Evolutionary conservation across 805 yeast species (phyloP), one percentile per base, ranked within the genome.

Genomic region (Saccharomycopsis schoenii): DNA sequence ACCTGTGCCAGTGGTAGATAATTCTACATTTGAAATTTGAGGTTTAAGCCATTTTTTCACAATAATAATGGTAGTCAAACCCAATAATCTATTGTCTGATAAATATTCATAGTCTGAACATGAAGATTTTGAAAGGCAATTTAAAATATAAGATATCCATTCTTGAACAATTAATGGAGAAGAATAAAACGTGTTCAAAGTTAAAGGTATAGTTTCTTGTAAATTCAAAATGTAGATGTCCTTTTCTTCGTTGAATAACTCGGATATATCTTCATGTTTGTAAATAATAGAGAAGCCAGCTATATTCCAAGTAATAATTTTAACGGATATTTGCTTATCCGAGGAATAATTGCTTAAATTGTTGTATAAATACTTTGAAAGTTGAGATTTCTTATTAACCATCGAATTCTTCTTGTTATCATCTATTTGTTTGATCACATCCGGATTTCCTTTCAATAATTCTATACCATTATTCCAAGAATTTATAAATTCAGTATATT

Each of bases 1-100:
- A 0, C 87, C 87, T 0, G 86, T 77, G 0, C 87, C 86, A 6
- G 83, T 72, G 0, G 83, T 75, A 2, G 74, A 70, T 4, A 74
- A 72, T 19, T 70, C 69, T 5, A 81, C 60, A 19, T 72, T 65
- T 1, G 76, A 69, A n/a, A 83, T 70, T 62, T 80, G 79, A 1
- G 68, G 64, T 4, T 66, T 68, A 1, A 79, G 57, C 3, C 69
- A 67, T 2, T 67, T 62, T 17, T 68, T 68, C 1, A 76, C 73
- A n/a, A 81, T 67, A 12, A 82, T 67, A 9, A 82, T 71, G 1
- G 82, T 75, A 37, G 81, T 77, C 42, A 83, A 68, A 0, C 86
- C 88, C 15, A 83, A 69, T 6, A 83, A 72, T 56, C 83, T 84
- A 56, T 76, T 75, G 4, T 78, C 73, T 14, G 77, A 72, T 1